Conservation (phyloP, 2,329 filamentous ascomycete genomes). For the Aciculosporium take region DNA sequence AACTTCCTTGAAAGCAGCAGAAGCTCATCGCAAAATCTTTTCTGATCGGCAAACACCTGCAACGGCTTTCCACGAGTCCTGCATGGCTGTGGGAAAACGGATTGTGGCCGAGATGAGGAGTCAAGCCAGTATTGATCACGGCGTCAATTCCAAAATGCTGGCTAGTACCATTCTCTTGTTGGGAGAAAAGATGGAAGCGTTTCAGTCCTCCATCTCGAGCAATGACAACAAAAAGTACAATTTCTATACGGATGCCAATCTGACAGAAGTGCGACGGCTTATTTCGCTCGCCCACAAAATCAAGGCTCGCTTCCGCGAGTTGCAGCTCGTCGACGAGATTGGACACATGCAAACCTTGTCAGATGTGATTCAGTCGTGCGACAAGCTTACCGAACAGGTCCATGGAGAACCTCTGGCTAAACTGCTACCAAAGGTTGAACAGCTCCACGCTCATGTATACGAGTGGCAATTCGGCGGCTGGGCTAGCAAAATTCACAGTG, state of each 20-base stretch:
- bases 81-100: conserved; percentile 27
- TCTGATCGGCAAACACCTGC: conserved; percentile 25
- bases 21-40: conserved; percentile 43
- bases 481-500: conserved; percentile 66
- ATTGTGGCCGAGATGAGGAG: conserved; percentile 17
- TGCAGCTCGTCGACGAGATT: conserved; percentile 53
- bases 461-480: conserved; percentile 86
- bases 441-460: conserved; percentile 69
- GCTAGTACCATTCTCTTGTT: conserved; percentile 52
- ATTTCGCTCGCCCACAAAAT: conserved; percentile 55
- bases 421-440: conserved; percentile 74
- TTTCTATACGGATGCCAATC: conserved; percentile 76
- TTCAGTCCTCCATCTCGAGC: conserved; percentile 23
- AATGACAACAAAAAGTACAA: conserved; percentile 43
- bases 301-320: conserved; percentile 55
- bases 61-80: conserved; percentile 30
- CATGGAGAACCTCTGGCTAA: conserved; percentile 77
- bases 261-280: conserved; percentile 60
- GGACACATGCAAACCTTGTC: conserved; percentile 60
- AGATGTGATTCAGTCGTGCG: conserved; percentile 64
- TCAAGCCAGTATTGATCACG: conserved; percentile 17
- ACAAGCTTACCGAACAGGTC: conserved; percentile 58
- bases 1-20: conserved; percentile 46
- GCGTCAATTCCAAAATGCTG: conserved; percentile 41
- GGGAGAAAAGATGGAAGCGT: conserved; percentile 39